These are phyloP conservation scores for Penicillium canescens DNA, from an alignment of 495 filamentous ascomycete genomes.

Conservation along the genomic window DNA sequence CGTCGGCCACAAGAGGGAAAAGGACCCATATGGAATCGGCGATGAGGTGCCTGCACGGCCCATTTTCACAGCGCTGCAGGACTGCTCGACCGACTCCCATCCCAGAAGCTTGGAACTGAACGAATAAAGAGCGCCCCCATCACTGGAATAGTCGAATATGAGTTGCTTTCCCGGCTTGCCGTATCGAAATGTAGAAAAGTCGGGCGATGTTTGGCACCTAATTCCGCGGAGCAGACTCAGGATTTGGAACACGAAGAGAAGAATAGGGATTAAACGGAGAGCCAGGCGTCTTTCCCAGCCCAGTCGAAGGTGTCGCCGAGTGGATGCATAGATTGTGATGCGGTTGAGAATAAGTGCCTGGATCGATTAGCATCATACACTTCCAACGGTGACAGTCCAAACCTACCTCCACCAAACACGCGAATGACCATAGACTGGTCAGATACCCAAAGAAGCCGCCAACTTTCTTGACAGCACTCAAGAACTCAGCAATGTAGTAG, in stretches of 20 bases:
- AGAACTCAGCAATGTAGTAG: conserved; percentile 36
- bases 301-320: conserved; percentile 71
- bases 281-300: conserved; percentile 69
- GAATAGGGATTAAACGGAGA: conserved; percentile 74
- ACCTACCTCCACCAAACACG: conserved; percentile 73
- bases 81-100: conserved; percentile 67
- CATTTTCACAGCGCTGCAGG: conserved; percentile 76
- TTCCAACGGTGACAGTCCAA: neutral
- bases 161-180: conserved; percentile 65
- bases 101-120: conserved; percentile 65
- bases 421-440: conserved; percentile 90
- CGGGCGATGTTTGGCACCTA: conserved; percentile 85
- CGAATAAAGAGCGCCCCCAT: conserved; percentile 67
- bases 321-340: conserved; percentile 89
- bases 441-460: conserved; percentile 88
- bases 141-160: conserved; percentile 70
- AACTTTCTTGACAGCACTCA: conserved; percentile 56
- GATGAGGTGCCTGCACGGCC: conserved; percentile 45
- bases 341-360: conserved; percentile 85
- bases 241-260: conserved; percentile 70
- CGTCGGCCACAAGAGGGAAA: conserved; percentile 83
- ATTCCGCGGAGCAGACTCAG: conserved; percentile 75
- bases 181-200: conserved; percentile 72
- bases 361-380: conserved; percentile 11
- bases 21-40: conserved; percentile 63